phyloP scores from a whole-genome alignment of 371 early-diverging fungal species.

The Furculomyces boomerangus region DNA sequence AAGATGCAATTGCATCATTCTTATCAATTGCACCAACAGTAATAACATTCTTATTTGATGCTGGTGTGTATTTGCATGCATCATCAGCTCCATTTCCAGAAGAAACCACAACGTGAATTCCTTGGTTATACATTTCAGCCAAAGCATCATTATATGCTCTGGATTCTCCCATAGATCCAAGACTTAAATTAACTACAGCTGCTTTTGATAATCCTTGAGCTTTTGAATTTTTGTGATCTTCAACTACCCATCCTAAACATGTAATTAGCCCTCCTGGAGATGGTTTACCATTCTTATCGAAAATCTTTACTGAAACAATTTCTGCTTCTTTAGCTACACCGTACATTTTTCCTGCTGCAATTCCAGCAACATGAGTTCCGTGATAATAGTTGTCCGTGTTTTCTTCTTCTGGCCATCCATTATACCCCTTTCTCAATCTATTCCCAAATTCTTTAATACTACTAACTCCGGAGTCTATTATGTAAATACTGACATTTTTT shows the following conservation, averaged over 20 bases:
- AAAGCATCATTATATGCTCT: conserved; percentile 62
- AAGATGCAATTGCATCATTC: conserved; percentile 67
- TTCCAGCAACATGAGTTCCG: conserved; percentile 92
- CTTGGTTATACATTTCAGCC: conserved; percentile 57
- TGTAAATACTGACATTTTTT: conserved; percentile 63
- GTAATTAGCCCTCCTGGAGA: conserved; percentile 44
- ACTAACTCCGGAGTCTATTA: conserved; percentile 86
- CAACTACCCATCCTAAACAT: conserved; percentile 49
- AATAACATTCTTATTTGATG: conserved; percentile 70
- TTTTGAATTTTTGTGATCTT: conserved; percentile 28
- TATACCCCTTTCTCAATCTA: conserved; percentile 67
- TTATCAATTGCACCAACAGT: conserved; percentile 91
- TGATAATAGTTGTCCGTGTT: conserved; percentile 75
- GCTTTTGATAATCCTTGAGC: conserved; percentile 41
- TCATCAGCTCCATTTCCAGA: conserved; percentile 93
- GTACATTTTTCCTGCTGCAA: conserved; percentile 67
- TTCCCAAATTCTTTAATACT: conserved; percentile 66
- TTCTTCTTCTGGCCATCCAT: conserved; percentile 46
- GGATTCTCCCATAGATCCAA: conserved; percentile 76
- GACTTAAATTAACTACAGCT: conserved; percentile 87
- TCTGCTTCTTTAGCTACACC: conserved; percentile 87
- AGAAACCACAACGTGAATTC: conserved; percentile 89
- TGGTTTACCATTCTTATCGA: conserved; percentile 48
- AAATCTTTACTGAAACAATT: conserved; percentile 85
- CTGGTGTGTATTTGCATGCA: conserved; percentile 95